phyloP scores from a whole-genome alignment of 169 alveolate species.

The Prorocentrum cordatum region DNA sequence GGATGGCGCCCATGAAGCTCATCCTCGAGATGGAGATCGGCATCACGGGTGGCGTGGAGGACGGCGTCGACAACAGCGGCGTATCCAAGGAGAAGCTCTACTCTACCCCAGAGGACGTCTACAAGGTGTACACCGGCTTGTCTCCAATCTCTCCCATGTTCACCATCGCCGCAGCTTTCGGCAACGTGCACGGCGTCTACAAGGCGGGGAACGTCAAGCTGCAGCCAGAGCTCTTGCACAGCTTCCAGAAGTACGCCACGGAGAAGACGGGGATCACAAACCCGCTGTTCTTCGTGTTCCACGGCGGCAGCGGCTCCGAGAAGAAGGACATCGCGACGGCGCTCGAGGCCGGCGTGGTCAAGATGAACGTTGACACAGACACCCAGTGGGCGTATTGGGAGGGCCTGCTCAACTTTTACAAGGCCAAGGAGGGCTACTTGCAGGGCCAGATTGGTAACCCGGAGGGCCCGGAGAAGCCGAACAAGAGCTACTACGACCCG shows the following conservation, averaged over 20 bases:
- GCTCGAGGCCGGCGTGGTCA: constrained; percentile 8
- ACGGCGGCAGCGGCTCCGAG: constrained; percentile 64
- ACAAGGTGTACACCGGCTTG: constrained; percentile 36
- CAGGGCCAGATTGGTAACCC: constrained; percentile 70
- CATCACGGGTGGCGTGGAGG: constrained; percentile 69
- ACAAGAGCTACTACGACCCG: constrained; percentile 67
- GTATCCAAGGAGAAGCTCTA: constrained; percentile 46
- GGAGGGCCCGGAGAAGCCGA: constrained; percentile 69
- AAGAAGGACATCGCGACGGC: constrained; percentile 63
- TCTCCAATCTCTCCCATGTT: constrained; percentile 30
- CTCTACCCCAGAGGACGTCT: constrained; percentile 65
- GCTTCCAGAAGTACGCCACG: neutral
- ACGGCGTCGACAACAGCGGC: constrained; percentile 61
- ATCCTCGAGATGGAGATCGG: constrained; percentile 70
- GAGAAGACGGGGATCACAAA: neutral
- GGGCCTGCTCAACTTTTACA: constrained; percentile 48
- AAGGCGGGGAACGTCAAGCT: constrained; percentile 66
- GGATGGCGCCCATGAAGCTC: constrained; percentile 66
- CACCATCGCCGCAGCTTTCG: constrained; percentile 66
- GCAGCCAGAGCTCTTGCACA: constrained; percentile 48
- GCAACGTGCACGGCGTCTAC: constrained; percentile 69
- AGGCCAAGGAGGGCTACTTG: constrained; percentile 58
- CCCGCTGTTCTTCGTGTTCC: constrained; percentile 66
- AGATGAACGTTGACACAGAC: constrained; percentile 62
- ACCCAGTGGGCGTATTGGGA: constrained; percentile 71